Conservation (phyloP, 805 yeast species). For the Starmerella tilneyi region DNA sequence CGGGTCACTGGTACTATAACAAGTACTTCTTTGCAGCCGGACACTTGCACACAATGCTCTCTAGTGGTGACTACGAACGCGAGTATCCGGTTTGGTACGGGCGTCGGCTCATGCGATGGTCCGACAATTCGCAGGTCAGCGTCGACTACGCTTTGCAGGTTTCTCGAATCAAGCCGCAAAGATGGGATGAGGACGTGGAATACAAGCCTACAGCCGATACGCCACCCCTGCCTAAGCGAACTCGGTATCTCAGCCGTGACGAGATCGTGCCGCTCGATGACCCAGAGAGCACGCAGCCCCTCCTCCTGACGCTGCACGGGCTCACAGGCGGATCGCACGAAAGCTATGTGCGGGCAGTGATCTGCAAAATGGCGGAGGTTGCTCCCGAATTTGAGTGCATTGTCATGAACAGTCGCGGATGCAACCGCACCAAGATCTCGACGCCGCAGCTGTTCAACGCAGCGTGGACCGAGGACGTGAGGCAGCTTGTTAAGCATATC, state of each 20-base stretch:
- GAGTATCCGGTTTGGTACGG: slow-evolving; percentile 60
- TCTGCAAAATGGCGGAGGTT: slow-evolving; percentile 29
- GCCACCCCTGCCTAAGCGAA: slow-evolving; percentile 40
- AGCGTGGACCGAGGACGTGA: slow-evolving; percentile 59
- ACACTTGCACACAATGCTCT: slow-evolving; percentile 63
- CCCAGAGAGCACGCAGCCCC: slow-evolving; percentile 38
- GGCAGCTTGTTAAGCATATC: slow-evolving; percentile 45
- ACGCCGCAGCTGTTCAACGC: slow-evolving; percentile 64
- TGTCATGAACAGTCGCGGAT: slow-evolving; percentile 67
- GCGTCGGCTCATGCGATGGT: slow-evolving; percentile 52
- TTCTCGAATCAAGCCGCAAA: slow-evolving; percentile 32
- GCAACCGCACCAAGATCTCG: slow-evolving; percentile 58
- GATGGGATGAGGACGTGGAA: slow-evolving; percentile 27
- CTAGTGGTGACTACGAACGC: slow-evolving; percentile 47
- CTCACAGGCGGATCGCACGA: slow-evolving; percentile 82
- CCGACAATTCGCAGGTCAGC: slow-evolving; percentile 65
- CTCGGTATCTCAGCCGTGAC: slow-evolving; percentile 41
- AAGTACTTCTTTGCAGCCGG: slow-evolving; percentile 63
- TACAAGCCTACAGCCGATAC: slow-evolving; percentile 29
- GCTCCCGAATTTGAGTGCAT: slow-evolving; percentile 46
- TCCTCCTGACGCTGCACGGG: slow-evolving; percentile 62
- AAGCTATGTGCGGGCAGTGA: slow-evolving; percentile 55
- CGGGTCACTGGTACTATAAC: slow-evolving; percentile 44
- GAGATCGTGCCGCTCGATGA: slow-evolving; percentile 37
- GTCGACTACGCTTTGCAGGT: slow-evolving; percentile 54